Conservation (phyloP, 2,329 filamentous ascomycete genomes). For the Xylariaceae sp. region DNA sequence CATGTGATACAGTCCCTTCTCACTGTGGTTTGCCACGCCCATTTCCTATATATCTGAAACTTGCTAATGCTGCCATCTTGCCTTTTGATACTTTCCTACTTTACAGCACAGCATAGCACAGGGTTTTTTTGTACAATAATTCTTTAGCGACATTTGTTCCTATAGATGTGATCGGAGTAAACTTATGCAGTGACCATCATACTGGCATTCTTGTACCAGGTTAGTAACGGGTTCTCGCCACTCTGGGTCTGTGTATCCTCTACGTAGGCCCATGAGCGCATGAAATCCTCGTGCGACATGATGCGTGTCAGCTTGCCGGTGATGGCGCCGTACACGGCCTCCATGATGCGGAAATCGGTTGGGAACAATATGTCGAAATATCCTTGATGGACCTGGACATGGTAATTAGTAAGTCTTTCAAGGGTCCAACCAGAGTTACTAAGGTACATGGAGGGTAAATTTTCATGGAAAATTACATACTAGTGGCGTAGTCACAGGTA, state of each 20-base stretch:
- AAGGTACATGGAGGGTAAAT: neutral
- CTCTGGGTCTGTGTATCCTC: conserved; percentile 88
- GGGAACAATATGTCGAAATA: conserved; percentile 99
- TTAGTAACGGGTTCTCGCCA: conserved; percentile 91
- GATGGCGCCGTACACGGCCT: conserved; percentile 89
- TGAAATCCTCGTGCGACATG: conserved; percentile 86
- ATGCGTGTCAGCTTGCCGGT: conserved; percentile 91
- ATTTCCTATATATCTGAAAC: no score
- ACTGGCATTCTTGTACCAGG: conserved; percentile 95
- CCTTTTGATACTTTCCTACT: no score
- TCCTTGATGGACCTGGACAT: conserved; percentile 84
- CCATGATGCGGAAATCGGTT: conserved; percentile 89
- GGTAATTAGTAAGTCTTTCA: neutral
- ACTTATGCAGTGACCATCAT: conserved; percentile 67
- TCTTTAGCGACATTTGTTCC: no score
- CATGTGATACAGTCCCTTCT: no score
- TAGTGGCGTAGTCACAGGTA: conserved; percentile 88
- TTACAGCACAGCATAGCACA: no score
- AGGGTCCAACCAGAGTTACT: no score
- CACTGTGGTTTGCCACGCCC: no score
- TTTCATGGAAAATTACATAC: conserved; percentile 41
- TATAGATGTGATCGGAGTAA: neutral
- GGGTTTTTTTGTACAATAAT: no score
- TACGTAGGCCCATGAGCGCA: conserved; percentile 86
- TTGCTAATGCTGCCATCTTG: no score